These are phyloP conservation scores for Rhodamnia rubescens DNA, from an alignment of 345 rosid genomes.

Conservation along the genomic window DNA sequence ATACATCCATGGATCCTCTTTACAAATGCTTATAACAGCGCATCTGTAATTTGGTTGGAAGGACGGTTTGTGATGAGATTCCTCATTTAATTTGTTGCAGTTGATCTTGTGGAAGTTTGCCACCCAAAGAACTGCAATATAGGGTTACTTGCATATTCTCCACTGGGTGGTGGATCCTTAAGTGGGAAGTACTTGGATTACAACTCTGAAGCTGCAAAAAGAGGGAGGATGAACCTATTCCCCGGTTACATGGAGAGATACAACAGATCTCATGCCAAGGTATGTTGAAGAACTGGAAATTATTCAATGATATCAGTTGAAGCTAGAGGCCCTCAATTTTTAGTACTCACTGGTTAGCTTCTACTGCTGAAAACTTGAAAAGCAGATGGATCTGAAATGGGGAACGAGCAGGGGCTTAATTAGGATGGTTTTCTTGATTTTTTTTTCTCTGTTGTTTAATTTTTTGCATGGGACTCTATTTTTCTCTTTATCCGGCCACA, in stretches of 20 bases:
- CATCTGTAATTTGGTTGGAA: neutral
- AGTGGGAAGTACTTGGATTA: slow-evolving; percentile 62
- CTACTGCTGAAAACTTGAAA: neutral
- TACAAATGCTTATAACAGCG: neutral
- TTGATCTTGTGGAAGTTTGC: slow-evolving; percentile 86
- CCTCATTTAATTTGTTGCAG: slow-evolving; percentile 21
- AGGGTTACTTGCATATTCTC: slow-evolving; percentile 81
- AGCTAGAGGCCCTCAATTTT: neutral
- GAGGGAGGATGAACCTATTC: slow-evolving; percentile 68
- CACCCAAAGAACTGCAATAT: slow-evolving; percentile 77
- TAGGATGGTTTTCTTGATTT: neutral
- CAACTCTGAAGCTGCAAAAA: slow-evolving; percentile 54
- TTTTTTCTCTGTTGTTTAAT: neutral
- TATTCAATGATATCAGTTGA: neutral
- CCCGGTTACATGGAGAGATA: slow-evolving; percentile 93
- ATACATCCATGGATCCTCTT: neutral
- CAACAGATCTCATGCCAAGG: slow-evolving; percentile 53
- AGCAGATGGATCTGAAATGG: neutral
- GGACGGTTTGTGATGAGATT: neutral
- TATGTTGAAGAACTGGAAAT: slow-evolving; percentile 9
- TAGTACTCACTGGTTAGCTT: neutral
- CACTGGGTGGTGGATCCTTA: slow-evolving; percentile 66
- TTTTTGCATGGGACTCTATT: neutral
- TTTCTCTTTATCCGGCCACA: neutral
- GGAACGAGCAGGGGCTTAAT: neutral